Percentiles rank a stretch among this genome's conserved stretches.
These are phyloP conservation scores for Fraxinus sp. DNA, from an alignment of 305 asterid genomes.

Conservation along the genomic window DNA sequence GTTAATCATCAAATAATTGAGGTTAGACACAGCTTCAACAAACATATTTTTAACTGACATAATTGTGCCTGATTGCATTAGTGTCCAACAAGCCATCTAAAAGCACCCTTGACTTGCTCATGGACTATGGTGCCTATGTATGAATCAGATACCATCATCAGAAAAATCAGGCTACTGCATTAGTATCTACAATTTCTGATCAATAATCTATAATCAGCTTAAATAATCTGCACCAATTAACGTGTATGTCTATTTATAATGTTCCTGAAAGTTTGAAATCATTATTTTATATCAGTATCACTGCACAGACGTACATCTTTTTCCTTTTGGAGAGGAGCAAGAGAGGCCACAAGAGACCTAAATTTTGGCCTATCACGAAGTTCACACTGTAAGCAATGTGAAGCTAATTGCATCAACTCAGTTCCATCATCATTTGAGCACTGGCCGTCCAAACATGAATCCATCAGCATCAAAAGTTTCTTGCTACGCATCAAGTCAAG, in stretches of 20 bases:
- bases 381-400: slow-evolving; percentile 46
- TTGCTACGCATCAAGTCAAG: slow-evolving; percentile 49
- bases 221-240: neutral
- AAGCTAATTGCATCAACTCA: slow-evolving; percentile 39
- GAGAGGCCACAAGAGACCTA: slow-evolving; percentile 39
- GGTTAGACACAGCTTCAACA: neutral
- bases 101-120: neutral
- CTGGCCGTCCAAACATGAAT: slow-evolving; percentile 51
- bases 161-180: neutral
- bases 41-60: neutral
- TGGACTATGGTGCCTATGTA: neutral
- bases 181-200: neutral
- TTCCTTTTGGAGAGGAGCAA: slow-evolving; percentile 43
- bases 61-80: neutral
- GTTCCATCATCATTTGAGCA: slow-evolving; percentile 45
- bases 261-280: neutral
- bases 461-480: slow-evolving; percentile 41
- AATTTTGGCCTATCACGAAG: slow-evolving; percentile 49
- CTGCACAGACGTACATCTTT: slow-evolving; percentile 30
- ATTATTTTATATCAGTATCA: neutral
- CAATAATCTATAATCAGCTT: neutral
- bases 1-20: neutral
- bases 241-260: neutral
- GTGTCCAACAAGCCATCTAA: neutral
- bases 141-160: neutral